Evolutionary conservation across 805 yeast genomes (phyloP).

Genomic region (Komagataella mondaviorum): DNA sequence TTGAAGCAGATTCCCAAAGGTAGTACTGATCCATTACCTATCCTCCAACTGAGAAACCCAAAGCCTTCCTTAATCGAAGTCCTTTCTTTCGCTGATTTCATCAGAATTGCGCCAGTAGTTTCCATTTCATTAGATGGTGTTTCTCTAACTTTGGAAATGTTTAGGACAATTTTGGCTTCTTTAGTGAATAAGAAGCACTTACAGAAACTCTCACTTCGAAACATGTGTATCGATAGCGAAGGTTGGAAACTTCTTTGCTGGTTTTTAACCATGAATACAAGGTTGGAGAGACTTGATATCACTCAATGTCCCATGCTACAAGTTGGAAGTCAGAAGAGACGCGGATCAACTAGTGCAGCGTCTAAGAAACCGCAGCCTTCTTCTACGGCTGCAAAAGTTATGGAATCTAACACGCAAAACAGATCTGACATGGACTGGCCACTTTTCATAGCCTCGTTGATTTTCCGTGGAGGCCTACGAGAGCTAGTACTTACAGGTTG

Average conservation of each 20-base stretch:
- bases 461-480: slow-evolving; percentile 61
- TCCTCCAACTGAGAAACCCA: slow-evolving; percentile 70
- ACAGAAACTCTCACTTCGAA: slow-evolving; percentile 64
- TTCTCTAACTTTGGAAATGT: slow-evolving; percentile 59
- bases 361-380: slow-evolving; percentile 5
- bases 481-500: slow-evolving; percentile 74
- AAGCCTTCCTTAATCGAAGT: slow-evolving; percentile 82
- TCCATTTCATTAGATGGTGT: slow-evolving; percentile 74
- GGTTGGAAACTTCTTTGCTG: slow-evolving; percentile 78
- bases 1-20: slow-evolving; percentile 70
- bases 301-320: slow-evolving; percentile 50
- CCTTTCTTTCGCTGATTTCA: slow-evolving; percentile 77
- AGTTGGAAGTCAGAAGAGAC: slow-evolving; percentile 27
- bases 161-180: slow-evolving; percentile 58
- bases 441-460: slow-evolving; percentile 54
- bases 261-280: slow-evolving; percentile 52
- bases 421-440: slow-evolving; percentile 80
- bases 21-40: slow-evolving; percentile 60
- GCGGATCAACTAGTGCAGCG: slow-evolving; percentile 11
- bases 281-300: slow-evolving; percentile 47
- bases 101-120: slow-evolving; percentile 72
- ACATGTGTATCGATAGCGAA: slow-evolving; percentile 54
- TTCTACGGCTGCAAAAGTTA: slow-evolving; percentile 15
- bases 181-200: slow-evolving; percentile 51
- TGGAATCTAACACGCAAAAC: slow-evolving; percentile 34